Evolutionary conservation across 2,329 filamentous ascomycete genomes (phyloP), one percentile per base, ranked within the genome.

Genomic region (Fusarium marasasianum): DNA sequence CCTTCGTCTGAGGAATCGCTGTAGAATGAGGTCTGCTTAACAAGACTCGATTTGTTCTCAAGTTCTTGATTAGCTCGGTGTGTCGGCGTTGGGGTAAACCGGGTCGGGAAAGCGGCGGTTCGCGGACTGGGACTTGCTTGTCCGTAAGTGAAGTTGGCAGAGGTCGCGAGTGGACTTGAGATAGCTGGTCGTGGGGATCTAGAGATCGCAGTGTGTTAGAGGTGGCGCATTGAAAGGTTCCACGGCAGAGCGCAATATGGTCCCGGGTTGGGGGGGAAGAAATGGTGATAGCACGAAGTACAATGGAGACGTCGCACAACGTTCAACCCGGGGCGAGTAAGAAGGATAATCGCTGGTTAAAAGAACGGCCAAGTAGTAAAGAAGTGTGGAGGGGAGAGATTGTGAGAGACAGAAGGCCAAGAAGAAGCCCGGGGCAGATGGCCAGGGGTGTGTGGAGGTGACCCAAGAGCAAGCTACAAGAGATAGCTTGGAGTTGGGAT

Each of bases 101-200:
- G 72, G 26, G 63, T 64, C 51, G 77, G 75, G 47, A 75, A 77
- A 41, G 71, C 57, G 35, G 56, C 63, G 40, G 74, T 76, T 61
- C 69, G 74, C 51, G 84, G 83, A 73, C 83, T 86, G 58, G 84
- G 80, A 75, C 80, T 85, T 69, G 83, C 80, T 59, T 85, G 82
- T 69, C 83, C 82, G 77, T 84, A 86, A 55, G 84, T 80, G 62
- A 83, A 81, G 65, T 74, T 81, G 77, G 81, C 85, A 66, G 83
- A 84, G 64, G 84, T 83, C 67, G 77, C 88, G 54, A 89, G 81
- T 73, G 87, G 87, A 76, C 87, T 89, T 50, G 87, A 86, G 70
- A 84, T 82, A 63, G 83, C 79, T 78, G 83, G 86, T 79, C 85
- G 83, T 75, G 82, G 83, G 60, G 84, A 86, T 85, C 87, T 89